Conservation (phyloP, 1,284 basidiomycete species). For the Pseudozyma hubeiensis region DNA sequence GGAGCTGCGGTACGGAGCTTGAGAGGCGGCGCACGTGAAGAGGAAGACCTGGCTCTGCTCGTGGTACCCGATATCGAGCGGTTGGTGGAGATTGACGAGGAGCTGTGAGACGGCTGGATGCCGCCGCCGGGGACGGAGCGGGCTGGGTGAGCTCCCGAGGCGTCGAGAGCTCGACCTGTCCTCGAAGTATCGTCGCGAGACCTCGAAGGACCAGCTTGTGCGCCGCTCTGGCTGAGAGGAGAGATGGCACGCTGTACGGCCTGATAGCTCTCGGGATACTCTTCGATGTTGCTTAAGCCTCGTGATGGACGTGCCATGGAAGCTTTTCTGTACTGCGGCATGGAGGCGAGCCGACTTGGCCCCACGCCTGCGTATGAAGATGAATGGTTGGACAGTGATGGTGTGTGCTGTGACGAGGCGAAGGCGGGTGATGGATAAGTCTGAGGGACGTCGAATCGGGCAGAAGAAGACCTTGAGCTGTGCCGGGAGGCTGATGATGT, state of each 20-base stretch:
- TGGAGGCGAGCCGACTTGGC: conserved; percentile 21
- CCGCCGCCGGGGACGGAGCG: conserved; percentile 3
- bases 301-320: conserved; percentile 32
- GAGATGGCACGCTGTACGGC: conserved; percentile 13
- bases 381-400: conserved; percentile 16
- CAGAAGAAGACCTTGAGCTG: conserved; percentile 22
- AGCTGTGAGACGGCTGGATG: conserved; percentile 19
- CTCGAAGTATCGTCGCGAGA: conserved; percentile 7
- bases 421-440: conserved; percentile 4
- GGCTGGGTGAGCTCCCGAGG: conserved; percentile 1
- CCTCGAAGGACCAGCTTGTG: conserved; percentile 18
- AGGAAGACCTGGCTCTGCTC: background rate
- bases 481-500: conserved; percentile 23
- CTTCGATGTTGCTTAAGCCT: conserved; percentile 48
- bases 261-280: conserved; percentile 36
- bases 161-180: conserved; percentile 7
- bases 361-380: background rate
- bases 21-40: conserved; percentile 26
- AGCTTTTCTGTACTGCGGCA: conserved; percentile 29
- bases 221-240: conserved; percentile 10
- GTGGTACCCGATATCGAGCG: conserved; percentile 14
- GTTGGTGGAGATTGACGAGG: conserved; percentile 25
- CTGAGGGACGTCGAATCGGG: conserved; percentile 14
- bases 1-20: conserved; percentile 39
- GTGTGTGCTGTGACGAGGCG: background rate